These are phyloP conservation scores for Ascoidea asiatica DNA, from an alignment of 805 yeast species.

Conservation along the genomic window DNA sequence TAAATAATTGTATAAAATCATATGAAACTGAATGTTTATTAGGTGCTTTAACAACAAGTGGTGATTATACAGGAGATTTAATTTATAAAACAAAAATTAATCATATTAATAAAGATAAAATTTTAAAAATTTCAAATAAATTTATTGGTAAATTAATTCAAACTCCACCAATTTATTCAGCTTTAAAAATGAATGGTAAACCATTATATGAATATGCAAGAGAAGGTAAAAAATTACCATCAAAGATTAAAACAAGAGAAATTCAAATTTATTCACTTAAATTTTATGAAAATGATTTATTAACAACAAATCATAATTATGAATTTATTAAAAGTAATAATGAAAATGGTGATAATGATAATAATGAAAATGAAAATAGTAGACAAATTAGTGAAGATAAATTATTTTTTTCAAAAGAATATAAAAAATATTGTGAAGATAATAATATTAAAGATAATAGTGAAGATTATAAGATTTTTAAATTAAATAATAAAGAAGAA, in stretches of 20 bases:
- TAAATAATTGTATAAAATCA: conserved; percentile 62
- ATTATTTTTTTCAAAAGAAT: conserved; percentile 46
- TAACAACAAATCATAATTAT: conserved; percentile 44
- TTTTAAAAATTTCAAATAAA: conserved; percentile 37
- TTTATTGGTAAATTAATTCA: conserved; percentile 77
- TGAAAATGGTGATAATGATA: conserved; percentile 33
- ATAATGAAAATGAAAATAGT: conserved; percentile 24
- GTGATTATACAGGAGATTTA: conserved; percentile 83
- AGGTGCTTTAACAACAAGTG: conserved; percentile 88
- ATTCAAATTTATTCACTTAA: conserved; percentile 45
- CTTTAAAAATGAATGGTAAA: conserved; percentile 87
- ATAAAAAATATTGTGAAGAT: conserved; percentile 27
- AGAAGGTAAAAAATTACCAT: conserved; percentile 72
- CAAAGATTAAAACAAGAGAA: conserved; percentile 64
- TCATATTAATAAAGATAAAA: conserved; percentile 41
- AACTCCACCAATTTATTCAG: conserved; percentile 92
- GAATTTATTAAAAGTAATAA: conserved; percentile 23
- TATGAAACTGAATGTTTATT: conserved; percentile 77
- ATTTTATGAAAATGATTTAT: conserved; percentile 36
- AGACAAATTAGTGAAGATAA: conserved; percentile 53
- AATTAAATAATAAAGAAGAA: conserved; percentile 22
- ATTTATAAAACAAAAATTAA: conserved; percentile 40
- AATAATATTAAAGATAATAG: conserved; percentile 25
- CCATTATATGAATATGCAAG: conserved; percentile 93
- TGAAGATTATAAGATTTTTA: conserved; percentile 21